Base-by-base conservation (phyloP, 768 basidiomycete genomes). In the Dendrothele bispora region DNA sequence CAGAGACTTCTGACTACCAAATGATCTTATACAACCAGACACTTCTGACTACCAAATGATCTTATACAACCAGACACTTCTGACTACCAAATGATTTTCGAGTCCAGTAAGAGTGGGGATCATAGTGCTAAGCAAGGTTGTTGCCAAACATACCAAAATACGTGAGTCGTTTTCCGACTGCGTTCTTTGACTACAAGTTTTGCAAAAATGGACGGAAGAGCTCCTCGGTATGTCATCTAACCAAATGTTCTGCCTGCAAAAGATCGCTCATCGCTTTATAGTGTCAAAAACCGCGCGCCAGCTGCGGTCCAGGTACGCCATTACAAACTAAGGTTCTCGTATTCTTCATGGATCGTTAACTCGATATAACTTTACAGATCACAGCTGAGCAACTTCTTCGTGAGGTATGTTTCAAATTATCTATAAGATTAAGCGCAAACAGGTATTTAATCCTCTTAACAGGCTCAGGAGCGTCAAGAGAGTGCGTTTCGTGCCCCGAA, bases 401-500 rank as follows among this genome's bases (percentile, higher is more conserved):
- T 59, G 97, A 99, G 75, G 91, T 89, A 63, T 39, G 68, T 48
- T 10, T 22, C 39, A 25, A 29, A 3, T 15, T 11, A 21, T 27
- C 8, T n/a, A 12, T 10, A 3, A 28, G 1, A 21, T 47, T 29
- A 2, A 29, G 7, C 15, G 38, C 14, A 26, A 28, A 38, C 1
- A 28, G 15, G 14, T 11, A 14, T 42, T 18, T 54, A 34, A 47
- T 37, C 15, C 36, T 46, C 22, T 40, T 18, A 24, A 3, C 58
- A 93, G 89, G 97, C 97, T 40, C 93, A 98, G 86, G 97, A 98
- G 57, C 79, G 95, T 46, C 95, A 98, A 73, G 97, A 98, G 64
- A 80, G 89, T 25, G 80, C 87, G 11, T 90, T 93, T 63, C 84
- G 86, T 41, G 94, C 95, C 1, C 97, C 97, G 10, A 91, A 86